Percentiles rank a stretch among this genome's conserved stretches.
Evolutionary conservation across 1,139 yeast genomes (phyloP).

Genomic region (Yamadazyma mexicana): DNA sequence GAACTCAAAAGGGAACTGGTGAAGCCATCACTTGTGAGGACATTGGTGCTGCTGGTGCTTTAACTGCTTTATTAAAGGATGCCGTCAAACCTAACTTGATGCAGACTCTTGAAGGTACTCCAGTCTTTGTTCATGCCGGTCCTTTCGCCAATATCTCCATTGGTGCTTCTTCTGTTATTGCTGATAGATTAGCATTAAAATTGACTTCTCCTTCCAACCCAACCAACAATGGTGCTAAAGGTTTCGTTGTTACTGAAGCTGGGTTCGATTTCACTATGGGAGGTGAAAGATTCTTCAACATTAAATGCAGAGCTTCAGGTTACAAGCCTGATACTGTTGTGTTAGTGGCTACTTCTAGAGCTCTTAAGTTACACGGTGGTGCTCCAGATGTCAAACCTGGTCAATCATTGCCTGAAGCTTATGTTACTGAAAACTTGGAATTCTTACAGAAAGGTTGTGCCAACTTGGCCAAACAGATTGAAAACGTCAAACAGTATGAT

Average conservation of each 20-base stretch:
- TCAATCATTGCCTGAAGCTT: constrained; percentile 67
- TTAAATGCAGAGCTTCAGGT: constrained; percentile 77
- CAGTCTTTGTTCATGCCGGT: constrained; percentile 83
- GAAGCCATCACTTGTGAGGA: constrained; percentile 77
- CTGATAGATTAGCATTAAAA: constrained; percentile 72
- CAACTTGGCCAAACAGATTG: constrained; percentile 73
- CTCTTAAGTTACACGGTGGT: constrained; percentile 80
- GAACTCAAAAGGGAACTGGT: constrained; percentile 56
- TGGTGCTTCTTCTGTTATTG: constrained; percentile 81
- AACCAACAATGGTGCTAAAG: constrained; percentile 44
- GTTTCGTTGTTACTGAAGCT: constrained; percentile 81
- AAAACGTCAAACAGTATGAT: constrained; percentile 68
- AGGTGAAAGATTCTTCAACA: constrained; percentile 80
- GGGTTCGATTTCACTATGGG: constrained; percentile 91
- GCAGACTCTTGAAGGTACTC: constrained; percentile 86
- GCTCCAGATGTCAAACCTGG: constrained; percentile 86
- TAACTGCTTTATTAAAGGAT: constrained; percentile 74
- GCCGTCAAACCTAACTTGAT: constrained; percentile 82
- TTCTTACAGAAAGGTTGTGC: constrained; percentile 65
- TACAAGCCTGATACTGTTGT: constrained; percentile 72
- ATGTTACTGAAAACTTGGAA: constrained; percentile 65
- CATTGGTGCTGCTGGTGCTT: constrained; percentile 78
- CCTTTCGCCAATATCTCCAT: constrained; percentile 85
- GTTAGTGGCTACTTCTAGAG: constrained; percentile 77
- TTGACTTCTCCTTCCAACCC: constrained; percentile 53